Evolutionary conservation across 2,329 filamentous ascomycete species (phyloP), one percentile per base, ranked within the genome.

Genomic region (Beauveria australis): DNA sequence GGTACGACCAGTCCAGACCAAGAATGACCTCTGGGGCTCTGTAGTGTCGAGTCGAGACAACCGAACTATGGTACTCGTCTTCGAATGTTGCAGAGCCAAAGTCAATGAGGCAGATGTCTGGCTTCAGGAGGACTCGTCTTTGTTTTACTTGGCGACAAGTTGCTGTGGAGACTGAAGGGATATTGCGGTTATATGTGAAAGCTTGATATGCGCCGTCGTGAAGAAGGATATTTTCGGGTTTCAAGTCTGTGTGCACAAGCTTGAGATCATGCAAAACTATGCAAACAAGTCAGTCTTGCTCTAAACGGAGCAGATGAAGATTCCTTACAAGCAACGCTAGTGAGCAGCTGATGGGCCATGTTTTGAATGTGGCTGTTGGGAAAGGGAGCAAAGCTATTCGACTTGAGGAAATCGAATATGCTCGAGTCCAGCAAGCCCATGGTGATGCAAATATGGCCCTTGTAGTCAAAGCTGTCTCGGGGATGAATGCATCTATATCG

Each of bases 201-300:
- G 85, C 87, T 69, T 89, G 86, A 65, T 88, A 89, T 3, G 79
- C 75, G 66, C 81, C 84, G 64, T 87, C 80, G 64, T 84, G 86
- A 12, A 89, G 78, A 30, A 89, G 77, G 63, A 89, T 89, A 66
- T 89, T 89, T 68, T 89, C 86, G 0, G 86, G 86, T 69, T 89
- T 89, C 53, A 89, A 73, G 70, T 89, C 86, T 10, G 94, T 99
- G 72, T 99, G 94, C 63, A 99, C 97, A 65, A 99, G 83, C 72
- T 97, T 96, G 19, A 99, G 83, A 74, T 99, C 94, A 72, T 99
- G 94, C 24, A 99, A 81, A 74, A 97, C 91, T 96, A 40, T 0
- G 30, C 14, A 2, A 14, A 24, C 4, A 37, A 5, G 48, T 60
- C 41, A 54, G 41, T 63, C 72, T 46, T 70, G 66, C 40, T 51